These are phyloP conservation scores for Calonectria montana DNA, from an alignment of 2,329 filamentous ascomycete species.

Conservation along the genomic window DNA sequence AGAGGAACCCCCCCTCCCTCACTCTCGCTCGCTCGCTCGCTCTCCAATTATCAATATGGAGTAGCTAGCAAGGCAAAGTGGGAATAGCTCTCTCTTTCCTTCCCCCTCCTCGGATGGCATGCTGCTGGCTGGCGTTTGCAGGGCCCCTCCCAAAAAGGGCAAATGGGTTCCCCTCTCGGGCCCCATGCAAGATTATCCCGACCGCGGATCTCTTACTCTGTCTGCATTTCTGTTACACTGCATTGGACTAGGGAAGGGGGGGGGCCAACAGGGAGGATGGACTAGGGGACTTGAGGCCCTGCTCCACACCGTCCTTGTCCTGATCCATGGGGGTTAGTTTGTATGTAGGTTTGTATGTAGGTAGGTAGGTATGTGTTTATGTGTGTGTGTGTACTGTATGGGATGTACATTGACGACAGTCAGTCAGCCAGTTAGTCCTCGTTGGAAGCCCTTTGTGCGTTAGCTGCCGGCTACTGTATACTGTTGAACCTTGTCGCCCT, in stretches of 20 bases:
- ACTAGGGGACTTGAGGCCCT: not conserved
- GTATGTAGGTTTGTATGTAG: not conserved
- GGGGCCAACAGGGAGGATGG: not conserved
- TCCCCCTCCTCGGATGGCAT: not conserved
- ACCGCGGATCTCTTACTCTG: conserved; percentile 38
- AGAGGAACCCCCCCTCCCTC: no score
- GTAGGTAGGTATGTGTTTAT: no score
- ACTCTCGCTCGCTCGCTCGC: not conserved
- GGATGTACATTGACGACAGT: not conserved
- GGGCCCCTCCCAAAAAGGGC: not conserved
- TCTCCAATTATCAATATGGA: not conserved
- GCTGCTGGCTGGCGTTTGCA: not conserved
- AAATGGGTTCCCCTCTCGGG: conserved; percentile 8
- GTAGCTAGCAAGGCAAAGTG: not conserved
- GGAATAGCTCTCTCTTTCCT: no score
- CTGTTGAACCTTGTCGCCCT: not conserved
- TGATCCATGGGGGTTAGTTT: not conserved
- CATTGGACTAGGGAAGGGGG: conserved; percentile 23
- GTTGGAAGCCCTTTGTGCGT: not conserved
- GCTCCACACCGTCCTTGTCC: not conserved
- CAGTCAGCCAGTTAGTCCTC: not conserved
- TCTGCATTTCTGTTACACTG: conserved; percentile 37
- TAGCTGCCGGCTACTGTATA: not conserved
- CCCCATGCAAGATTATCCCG: conserved; percentile 35
- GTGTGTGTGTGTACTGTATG: not conserved